Percentiles rank a stretch among this genome's conserved stretches.
Conservation (phyloP, 768 basidiomycete genomes). For the Trametes gibbosa region DNA sequence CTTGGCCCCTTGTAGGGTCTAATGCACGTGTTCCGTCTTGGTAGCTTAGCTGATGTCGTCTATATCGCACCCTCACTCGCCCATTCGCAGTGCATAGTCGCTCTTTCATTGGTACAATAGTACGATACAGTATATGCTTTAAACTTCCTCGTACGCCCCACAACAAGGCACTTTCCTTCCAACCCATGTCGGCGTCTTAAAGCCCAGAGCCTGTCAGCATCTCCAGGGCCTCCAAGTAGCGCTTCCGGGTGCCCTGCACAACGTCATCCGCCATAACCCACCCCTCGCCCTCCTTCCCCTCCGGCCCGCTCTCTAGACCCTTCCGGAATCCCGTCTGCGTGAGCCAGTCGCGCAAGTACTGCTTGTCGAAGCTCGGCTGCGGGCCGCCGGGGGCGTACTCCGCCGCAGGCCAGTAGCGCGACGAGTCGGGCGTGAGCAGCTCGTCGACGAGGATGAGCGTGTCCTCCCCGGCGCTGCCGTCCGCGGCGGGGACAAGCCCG, state of each 20-base stretch:
- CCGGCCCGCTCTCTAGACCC: conserved; percentile 73
- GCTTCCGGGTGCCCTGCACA: conserved; percentile 68
- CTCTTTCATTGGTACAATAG: neutral
- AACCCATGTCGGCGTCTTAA: neutral
- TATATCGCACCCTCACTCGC: neutral
- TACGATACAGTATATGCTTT: conserved; percentile 8
- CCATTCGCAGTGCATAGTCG: neutral
- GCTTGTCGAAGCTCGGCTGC: conserved; percentile 95
- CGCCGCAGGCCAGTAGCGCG: conserved; percentile 89
- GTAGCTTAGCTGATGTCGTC: neutral
- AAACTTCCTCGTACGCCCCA: neutral
- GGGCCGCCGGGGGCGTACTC: conserved; percentile 69
- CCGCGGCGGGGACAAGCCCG: conserved; percentile 57
- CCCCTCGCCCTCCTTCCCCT: conserved; percentile 64
- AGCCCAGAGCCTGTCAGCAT: conserved; percentile 36
- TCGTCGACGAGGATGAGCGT: conserved; percentile 91
- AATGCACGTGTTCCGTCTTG: neutral
- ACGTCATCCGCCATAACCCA: conserved; percentile 78
- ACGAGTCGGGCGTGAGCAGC: conserved; percentile 95
- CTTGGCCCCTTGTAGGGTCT: neutral
- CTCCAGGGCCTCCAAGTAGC: conserved; percentile 78
- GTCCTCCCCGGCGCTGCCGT: conserved; percentile 19
- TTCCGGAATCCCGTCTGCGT: conserved; percentile 68
- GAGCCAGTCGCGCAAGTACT: conserved; percentile 91
- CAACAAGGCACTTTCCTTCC: neutral